Base-by-base conservation (phyloP, 1,284 basidiomycete species). In the Puccinia hordei region DNA sequence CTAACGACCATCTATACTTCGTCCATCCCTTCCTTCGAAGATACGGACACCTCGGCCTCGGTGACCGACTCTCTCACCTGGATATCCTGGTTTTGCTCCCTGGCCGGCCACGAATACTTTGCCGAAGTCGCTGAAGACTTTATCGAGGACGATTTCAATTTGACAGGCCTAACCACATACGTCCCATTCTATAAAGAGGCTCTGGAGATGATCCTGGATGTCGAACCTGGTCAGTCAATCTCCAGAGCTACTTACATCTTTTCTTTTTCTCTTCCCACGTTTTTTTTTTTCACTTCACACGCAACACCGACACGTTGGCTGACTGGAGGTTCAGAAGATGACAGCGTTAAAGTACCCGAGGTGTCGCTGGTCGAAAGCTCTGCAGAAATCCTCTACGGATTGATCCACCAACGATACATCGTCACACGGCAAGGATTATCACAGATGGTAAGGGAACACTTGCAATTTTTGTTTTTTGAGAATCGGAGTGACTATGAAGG, bases 201-300 rank as follows among this genome's bases (percentile, higher is more conserved):
- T 38, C 92, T 99, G 90, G 97, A 99, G 88, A 99, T 99, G 97
- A 95, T 99, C n/a, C 87, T 99, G 81, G 97, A 99, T 87, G 96
- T 99, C 74, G 97, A 99, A 87, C 94, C 97, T 87, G 94, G 35
- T 59, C 57, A 59, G 57, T 68, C 46, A 3, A n/a, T 68, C 46
- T 68, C 65, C 30, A 38, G 9, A n/a, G n/a, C n/a, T n/a, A n/a
- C n/a, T n/a, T n/a, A n/a, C n/a, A n/a, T n/a, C n/a, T n/a, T n/a
- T n/a, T n/a, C n/a, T n/a, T n/a, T n/a, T n/a, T n/a, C n/a, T n/a
- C n/a, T n/a, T n/a, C n/a, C n/a, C n/a, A n/a, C n/a, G n/a, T n/a
- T n/a, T n/a, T n/a, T n/a, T n/a, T 5, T n/a, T 30, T 33, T 33
- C 63, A n/a, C 19, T 53, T 66, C n/a, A 10, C 30, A 19, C 33